A percentile compares a stretch with the other conserved stretches of the same genome.
Evolutionary conservation across 2,329 filamentous ascomycete species (phyloP).

Genomic region (Stachybotrys elegans): DNA sequence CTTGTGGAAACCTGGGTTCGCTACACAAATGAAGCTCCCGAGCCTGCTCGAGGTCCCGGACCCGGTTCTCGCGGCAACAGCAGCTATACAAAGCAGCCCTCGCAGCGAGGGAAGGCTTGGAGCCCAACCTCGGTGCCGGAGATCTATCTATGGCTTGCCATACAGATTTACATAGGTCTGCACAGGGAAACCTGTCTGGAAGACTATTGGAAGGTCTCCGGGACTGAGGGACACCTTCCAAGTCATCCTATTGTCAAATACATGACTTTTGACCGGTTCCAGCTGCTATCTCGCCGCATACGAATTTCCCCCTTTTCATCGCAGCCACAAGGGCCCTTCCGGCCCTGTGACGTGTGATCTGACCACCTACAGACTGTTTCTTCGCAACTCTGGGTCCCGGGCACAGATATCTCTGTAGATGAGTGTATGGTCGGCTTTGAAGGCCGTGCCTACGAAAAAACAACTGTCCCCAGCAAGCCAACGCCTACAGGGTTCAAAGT

Average conservation of each 20-base stretch:
- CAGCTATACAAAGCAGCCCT: no score
- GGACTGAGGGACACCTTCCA: not conserved
- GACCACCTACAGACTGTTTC: conserved; percentile 4
- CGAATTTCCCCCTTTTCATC: not conserved
- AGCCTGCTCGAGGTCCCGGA: no score
- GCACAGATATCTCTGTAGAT: conserved; percentile 4
- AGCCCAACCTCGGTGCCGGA: conserved; percentile 4
- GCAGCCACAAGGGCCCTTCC: not conserved
- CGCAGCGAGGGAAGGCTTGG: no score
- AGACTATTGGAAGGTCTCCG: conserved; percentile 7
- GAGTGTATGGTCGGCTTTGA: conserved; percentile 7
- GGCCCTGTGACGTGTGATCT: conserved; percentile 6
- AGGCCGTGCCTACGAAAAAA: not conserved
- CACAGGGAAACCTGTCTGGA: conserved; percentile 5
- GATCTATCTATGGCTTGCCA: conserved; percentile 9
- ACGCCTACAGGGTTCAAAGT: conserved; percentile 5
- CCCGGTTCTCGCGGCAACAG: no score
- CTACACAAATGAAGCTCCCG: no score
- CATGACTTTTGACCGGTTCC: conserved; percentile 7
- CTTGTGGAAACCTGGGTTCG: no score
- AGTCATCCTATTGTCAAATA: conserved; percentile 6
- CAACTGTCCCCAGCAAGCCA: conserved; percentile 3
- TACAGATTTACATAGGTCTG: conserved; percentile 10
- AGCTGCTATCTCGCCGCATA: not conserved
- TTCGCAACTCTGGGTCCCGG: conserved; percentile 1